phyloP scores from a whole-genome alignment of 352 stramenopile species.

The Pythium biforme region DNA sequence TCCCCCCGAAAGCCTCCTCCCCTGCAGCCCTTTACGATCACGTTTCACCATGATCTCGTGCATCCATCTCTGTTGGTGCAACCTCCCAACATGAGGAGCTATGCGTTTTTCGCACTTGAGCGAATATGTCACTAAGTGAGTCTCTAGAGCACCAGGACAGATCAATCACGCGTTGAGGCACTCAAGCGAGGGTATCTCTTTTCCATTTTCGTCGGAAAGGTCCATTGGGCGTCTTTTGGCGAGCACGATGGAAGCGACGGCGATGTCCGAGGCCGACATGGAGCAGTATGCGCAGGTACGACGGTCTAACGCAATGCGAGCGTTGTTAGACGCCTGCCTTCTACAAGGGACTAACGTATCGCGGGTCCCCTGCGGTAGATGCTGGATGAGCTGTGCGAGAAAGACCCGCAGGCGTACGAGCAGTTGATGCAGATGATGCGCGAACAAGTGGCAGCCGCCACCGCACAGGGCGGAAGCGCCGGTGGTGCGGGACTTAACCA shows the following conservation, averaged over 20 bases:
- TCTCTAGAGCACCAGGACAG: background rate
- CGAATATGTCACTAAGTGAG: conserved; percentile 2
- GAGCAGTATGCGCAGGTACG: conserved; percentile 75
- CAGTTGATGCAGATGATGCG: conserved; percentile 67
- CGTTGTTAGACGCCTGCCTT: background rate
- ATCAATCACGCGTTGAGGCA: too few relatives aligned
- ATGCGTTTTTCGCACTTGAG: conserved; percentile 18
- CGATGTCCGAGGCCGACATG: conserved; percentile 62
- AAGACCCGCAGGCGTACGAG: conserved; percentile 64
- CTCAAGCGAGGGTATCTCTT: conserved; percentile 4
- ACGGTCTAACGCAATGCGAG: background rate
- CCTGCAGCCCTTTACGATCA: conserved; percentile 9
- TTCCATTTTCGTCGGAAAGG: background rate
- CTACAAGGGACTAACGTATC: background rate
- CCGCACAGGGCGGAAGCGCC: background rate
- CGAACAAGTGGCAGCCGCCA: conserved; percentile 43
- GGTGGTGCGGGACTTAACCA: background rate
- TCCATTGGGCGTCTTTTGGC: conserved; percentile 19
- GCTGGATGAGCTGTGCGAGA: conserved; percentile 70
- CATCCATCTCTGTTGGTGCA: background rate
- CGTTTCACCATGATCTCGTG: conserved; percentile 2
- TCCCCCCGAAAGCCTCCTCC: too few relatives aligned
- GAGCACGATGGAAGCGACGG: background rate
- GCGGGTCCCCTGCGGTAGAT: conserved; percentile 39
- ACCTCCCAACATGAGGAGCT: background rate